phyloP scores from a whole-genome alignment of 1,284 basidiomycete genomes.

The Pterulicium gracile region DNA sequence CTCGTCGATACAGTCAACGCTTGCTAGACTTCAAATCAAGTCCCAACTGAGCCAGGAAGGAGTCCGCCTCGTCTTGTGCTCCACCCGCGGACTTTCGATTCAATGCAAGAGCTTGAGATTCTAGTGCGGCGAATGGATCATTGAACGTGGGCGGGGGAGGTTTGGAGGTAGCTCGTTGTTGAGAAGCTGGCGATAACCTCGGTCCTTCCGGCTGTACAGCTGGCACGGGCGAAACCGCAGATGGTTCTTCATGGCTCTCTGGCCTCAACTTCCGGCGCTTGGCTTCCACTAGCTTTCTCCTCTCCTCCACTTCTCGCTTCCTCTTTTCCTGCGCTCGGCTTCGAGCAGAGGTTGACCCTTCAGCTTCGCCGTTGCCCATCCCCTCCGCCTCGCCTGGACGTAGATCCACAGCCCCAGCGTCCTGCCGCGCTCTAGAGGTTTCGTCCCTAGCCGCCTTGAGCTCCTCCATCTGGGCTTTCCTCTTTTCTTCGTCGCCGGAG shows the following conservation, averaged over 20 bases:
- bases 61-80: conserved; percentile 35
- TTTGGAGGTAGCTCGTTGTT: background rate
- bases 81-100: conserved; percentile 16
- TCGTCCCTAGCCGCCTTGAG: conserved; percentile 57
- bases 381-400: conserved; percentile 57
- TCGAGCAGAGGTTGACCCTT: conserved; percentile 15
- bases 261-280: conserved; percentile 59
- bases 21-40: conserved; percentile 24
- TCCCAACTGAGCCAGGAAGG: conserved; percentile 54
- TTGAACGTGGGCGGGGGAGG: conserved; percentile 6
- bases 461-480: conserved; percentile 71
- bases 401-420: conserved; percentile 47
- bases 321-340: conserved; percentile 70
- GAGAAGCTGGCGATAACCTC: background rate
- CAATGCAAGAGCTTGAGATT: conserved; percentile 22
- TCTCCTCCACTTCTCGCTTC: conserved; percentile 69
- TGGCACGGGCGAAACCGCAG: conserved; percentile 1
- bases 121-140: conserved; percentile 42
- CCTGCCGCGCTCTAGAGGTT: conserved; percentile 56
- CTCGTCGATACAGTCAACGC: no score
- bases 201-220: background rate
- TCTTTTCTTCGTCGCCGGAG: conserved; percentile 67
- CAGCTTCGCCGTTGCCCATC: conserved; percentile 32
- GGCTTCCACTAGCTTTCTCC: conserved; percentile 66
- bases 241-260: conserved; percentile 10